Evolutionary conservation across 257 asterid species (phyloP), one percentile per base, ranked within the genome.

Genomic region (Fraxinus cuspidata): DNA sequence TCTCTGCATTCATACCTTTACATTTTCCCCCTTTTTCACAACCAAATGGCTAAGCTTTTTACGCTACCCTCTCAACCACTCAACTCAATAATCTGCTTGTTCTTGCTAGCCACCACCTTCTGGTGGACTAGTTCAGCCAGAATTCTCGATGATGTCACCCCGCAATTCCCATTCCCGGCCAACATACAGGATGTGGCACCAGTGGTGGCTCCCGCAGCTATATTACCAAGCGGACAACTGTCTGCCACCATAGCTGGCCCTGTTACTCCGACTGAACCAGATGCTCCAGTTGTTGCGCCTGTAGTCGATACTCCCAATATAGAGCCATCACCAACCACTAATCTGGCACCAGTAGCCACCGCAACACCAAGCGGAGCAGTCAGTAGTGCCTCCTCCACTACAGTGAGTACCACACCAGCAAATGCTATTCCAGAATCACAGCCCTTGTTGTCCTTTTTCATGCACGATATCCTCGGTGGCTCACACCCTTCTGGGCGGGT

Each of bases 381-480:
- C 32, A 25, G 9, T 3, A 23, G 18, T 25, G 31, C 13, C 31
- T 4, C 63, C 64, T 16, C 69, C 18, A 25, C 69, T 0, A 73
- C 38, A 37, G 79, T 78, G 2, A 16, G 34, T 15, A 47, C 81
- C 4, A 11, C 69, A 23, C 34, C 34, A 12, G 69, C 19, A 25
- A 63, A 25, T 27, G 19, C 8, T 63, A 63, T 63, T 63, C 69
- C 34, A 3, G 90, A 63, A 32, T 81, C 81, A 79, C 93, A 0
- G 60, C 79, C 31, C 11, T 23, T 58, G 1, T 63, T 92, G 47
- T 83, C 96, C 8, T 91, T 93, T 86, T 90, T 88, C 83, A 91
- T 93, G 97, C 97, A 93, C 72, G 97, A 91, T 73, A 85, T 92
- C 68, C 94, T 92, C 3, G 97, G 96, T 3, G 98, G 98, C 5